phyloP scores from a whole-genome alignment of 495 filamentous ascomycete genomes.

The Parathielavia appendiculata region DNA sequence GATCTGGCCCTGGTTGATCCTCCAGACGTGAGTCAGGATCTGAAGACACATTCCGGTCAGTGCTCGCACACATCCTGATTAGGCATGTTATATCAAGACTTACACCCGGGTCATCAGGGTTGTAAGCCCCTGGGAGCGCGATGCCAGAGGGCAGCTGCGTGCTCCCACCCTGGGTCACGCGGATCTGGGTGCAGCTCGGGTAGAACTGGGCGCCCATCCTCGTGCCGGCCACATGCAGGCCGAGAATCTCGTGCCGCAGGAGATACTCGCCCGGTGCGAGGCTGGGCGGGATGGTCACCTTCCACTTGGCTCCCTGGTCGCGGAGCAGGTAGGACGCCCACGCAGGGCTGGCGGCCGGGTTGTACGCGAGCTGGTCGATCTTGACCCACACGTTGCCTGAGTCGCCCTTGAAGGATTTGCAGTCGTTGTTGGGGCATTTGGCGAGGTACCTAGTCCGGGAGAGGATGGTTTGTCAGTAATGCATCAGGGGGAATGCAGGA shows the following conservation, averaged over 20 bases:
- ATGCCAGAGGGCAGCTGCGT: constrained; percentile 27
- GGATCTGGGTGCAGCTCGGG: constrained; percentile 59
- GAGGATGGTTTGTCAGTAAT: background rate
- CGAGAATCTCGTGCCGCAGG: constrained; percentile 56
- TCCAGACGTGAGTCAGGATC: constrained; percentile 20
- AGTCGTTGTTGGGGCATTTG: constrained; percentile 32
- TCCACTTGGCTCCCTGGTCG: constrained; percentile 55
- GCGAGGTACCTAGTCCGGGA: constrained; percentile 22
- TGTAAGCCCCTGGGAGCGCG: constrained; percentile 42
- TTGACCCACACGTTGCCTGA: constrained; percentile 34
- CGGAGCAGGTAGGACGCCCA: constrained; percentile 36
- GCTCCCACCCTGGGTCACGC: constrained; percentile 43
- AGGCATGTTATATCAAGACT: background rate
- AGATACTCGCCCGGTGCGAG: constrained; percentile 59
- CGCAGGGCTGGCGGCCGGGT: constrained; percentile 23
- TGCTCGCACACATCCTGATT: too few species aligned
- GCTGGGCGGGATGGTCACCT: constrained; percentile 54
- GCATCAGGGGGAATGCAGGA: background rate
- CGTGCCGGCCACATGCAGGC: constrained; percentile 54
- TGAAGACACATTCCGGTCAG: background rate
- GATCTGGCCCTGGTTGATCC: constrained; percentile 17
- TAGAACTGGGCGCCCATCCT: constrained; percentile 53
- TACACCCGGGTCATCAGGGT: constrained; percentile 34
- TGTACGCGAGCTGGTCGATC: constrained; percentile 35
- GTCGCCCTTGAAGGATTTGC: constrained; percentile 30